Evolutionary conservation across 805 yeast species (phyloP), one percentile per base, ranked within the genome.

Genomic region (Teunomyces atbi): DNA sequence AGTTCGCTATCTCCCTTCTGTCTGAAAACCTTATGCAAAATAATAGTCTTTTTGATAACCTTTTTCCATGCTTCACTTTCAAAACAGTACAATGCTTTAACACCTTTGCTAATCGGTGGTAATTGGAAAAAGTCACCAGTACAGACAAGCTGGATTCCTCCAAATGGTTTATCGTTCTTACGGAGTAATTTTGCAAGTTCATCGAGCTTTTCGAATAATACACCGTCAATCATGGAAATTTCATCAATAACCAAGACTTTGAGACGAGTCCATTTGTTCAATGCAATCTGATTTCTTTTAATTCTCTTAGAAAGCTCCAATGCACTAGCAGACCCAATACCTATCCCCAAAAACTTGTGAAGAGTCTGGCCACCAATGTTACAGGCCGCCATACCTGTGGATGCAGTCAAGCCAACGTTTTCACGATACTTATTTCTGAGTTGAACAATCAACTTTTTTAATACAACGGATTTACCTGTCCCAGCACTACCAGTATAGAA

Each of bases 51-150:
- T 7, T 77, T 66, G 37, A 94, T 74, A 5, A 81, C 78, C 23
- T 64, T 65, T 13, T 65, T 65, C 99, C 99, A 94, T 20, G 81
- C 66, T 2, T 69, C 61, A 7, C 89, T 76, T 57, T 90, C 86
- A 58, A 94, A 94, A 48, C 96, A 85, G 60, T 85, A 94, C 27
- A 60, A 61, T 2, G 69, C 65, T 34, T 50, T 59, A 20, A 58
- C 58, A 0, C 64, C 64, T 13, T 59, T 59, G 8, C 76, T 70
- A 5, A 94, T 95, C 0, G 99, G 99, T 1, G 99, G 99, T 37
- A 94, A 73, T 67, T 94, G 99, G 65, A 86, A 91, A 61, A 92
- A 91, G 66, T 94, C 99, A n/a, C 99, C 99, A 3, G 96, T 86
- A 29, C 91, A 66, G 10, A 94, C 80, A 12, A 94, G 55, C 59